Evolutionary conservation across 768 basidiomycete genomes (phyloP).

Genomic region (Trametes punicea): DNA sequence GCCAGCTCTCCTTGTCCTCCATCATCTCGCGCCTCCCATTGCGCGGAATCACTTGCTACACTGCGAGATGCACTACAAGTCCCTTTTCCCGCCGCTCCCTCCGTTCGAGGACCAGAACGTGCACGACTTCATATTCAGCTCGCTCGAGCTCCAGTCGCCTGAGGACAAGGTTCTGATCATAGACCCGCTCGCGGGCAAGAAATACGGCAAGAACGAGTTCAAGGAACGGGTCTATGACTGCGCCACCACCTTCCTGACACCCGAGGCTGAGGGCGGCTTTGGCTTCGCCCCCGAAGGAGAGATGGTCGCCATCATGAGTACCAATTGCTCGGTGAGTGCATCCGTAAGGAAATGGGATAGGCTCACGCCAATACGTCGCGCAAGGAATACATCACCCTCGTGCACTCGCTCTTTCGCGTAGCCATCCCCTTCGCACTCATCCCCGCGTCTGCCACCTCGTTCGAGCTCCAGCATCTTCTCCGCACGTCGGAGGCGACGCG

Average conservation of each 20-base stretch:
- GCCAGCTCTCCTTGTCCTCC: not conserved
- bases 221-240: slow-evolving; percentile 48
- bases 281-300: slow-evolving; percentile 50
- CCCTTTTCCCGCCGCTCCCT: slow-evolving; percentile 53
- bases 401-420: slow-evolving; percentile 46
- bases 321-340: slow-evolving; percentile 60
- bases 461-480: slow-evolving; percentile 52
- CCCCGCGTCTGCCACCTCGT: slow-evolving; percentile 52
- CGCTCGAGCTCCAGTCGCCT: slow-evolving; percentile 38
- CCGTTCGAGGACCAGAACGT: slow-evolving; percentile 48
- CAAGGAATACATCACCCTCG: slow-evolving; percentile 53
- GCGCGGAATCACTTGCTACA: not conserved
- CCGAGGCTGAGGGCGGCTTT: slow-evolving; percentile 50
- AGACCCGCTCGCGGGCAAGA: slow-evolving; percentile 49
- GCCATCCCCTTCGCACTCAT: slow-evolving; percentile 53
- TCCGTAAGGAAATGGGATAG: not conserved
- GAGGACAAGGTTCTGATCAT: slow-evolving; percentile 52
- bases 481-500: slow-evolving; percentile 46
- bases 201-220: slow-evolving; percentile 47
- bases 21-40: too few relatives aligned
- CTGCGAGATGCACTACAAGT: slow-evolving; percentile 50
- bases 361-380: not conserved
- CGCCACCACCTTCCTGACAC: slow-evolving; percentile 48
- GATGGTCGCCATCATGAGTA: slow-evolving; percentile 66
- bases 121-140: slow-evolving; percentile 51